A percentile compares a stretch with the other conserved stretches of the same genome.
Evolutionary conservation across 2,329 filamentous ascomycete species (phyloP).

Genomic region (Xylaria sp.): DNA sequence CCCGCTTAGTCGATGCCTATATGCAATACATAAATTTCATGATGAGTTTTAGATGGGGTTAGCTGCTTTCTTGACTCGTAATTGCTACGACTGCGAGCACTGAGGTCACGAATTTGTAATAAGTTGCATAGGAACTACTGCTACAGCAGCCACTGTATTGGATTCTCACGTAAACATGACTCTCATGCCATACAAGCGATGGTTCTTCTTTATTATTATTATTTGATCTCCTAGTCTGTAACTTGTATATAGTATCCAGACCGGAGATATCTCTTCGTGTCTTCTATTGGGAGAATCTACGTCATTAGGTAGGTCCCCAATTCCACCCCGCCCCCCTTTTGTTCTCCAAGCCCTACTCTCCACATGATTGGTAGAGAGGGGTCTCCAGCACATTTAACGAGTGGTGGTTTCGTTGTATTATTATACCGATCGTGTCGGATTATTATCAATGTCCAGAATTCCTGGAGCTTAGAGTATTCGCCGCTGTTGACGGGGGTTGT

Average conservation of each 20-base stretch:
- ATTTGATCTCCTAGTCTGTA: not conserved
- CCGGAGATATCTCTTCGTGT: not conserved
- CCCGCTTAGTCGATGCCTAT: constrained; percentile 28
- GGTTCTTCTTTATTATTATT: not conserved
- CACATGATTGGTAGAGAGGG: no score
- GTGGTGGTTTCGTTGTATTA: not conserved
- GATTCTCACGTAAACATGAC: not conserved
- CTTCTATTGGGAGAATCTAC: not conserved
- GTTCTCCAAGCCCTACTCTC: not conserved
- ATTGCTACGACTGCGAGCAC: not conserved
- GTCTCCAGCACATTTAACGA: not conserved
- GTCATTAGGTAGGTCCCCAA: not conserved
- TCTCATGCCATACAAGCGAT: not conserved
- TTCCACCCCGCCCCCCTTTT: not conserved
- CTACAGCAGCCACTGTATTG: not conserved
- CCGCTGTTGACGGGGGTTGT: not conserved
- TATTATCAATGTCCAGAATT: not conserved
- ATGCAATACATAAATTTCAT: constrained; percentile 10
- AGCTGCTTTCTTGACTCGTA: not conserved
- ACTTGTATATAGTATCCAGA: not conserved
- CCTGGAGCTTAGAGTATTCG: not conserved
- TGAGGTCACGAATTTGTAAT: not conserved
- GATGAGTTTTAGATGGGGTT: not conserved
- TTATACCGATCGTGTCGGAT: not conserved
- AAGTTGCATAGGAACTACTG: not conserved